A percentile compares a stretch with the other conserved stretches of the same genome.
Evolutionary conservation across 192 early-diverging fungal genomes (phyloP).

Genomic region (Dissophora ornata): DNA sequence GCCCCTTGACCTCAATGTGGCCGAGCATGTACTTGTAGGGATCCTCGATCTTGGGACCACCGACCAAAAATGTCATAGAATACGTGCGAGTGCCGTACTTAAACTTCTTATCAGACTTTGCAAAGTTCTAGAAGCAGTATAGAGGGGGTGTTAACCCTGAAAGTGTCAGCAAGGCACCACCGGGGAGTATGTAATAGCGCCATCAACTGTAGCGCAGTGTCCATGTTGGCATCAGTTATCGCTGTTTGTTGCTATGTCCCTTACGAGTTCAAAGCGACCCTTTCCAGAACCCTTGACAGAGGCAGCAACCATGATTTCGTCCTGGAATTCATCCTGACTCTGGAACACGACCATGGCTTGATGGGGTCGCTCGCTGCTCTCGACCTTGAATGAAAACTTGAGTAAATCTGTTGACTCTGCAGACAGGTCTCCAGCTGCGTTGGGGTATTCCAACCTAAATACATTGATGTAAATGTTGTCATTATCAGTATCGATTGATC

Average conservation of each 20-base stretch:
- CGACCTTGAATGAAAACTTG: conserved; percentile 49
- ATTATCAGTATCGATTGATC: background rate
- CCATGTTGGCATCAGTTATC: background rate
- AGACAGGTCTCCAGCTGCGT: conserved; percentile 9
- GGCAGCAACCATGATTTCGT: conserved; percentile 47
- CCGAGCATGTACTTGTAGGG: conserved; percentile 43
- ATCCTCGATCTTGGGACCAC: conserved; percentile 37
- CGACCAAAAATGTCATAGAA: conserved; percentile 42
- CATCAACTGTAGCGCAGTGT: background rate
- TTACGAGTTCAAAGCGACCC: conserved; percentile 49
- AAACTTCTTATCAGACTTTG: conserved; percentile 24
- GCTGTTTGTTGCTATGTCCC: background rate
- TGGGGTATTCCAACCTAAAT: conserved; percentile 42
- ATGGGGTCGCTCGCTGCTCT: conserved; percentile 43
- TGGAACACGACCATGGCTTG: conserved; percentile 52
- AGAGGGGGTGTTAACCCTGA: background rate
- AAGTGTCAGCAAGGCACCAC: too few species aligned
- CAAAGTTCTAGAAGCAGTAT: conserved; percentile 26
- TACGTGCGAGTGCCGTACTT: conserved; percentile 41
- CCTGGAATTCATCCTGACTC: conserved; percentile 50
- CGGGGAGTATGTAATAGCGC: too few species aligned
- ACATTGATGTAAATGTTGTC: background rate
- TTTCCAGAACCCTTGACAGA: conserved; percentile 47
- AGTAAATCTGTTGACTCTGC: conserved; percentile 29
- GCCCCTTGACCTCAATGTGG: conserved; percentile 39